A percentile compares a stretch with the other conserved stretches of the same genome.
phyloP scores from a whole-genome alignment of 2,329 filamentous ascomycete genomes.

The Colletotrichum magnum region DNA sequence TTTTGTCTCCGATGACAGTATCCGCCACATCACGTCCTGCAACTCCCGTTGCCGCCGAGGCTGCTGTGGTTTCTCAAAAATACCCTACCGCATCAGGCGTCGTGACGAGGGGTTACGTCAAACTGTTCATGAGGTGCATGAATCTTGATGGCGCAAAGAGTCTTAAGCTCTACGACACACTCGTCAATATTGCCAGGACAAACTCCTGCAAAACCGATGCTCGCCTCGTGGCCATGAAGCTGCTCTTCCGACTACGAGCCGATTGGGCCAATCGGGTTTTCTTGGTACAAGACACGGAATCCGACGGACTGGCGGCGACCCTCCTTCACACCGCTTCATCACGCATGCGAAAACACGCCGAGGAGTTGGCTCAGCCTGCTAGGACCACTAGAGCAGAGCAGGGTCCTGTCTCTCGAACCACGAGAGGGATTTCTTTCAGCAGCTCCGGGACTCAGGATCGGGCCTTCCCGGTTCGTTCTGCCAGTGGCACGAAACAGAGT shows the following conservation, averaged over 20 bases:
- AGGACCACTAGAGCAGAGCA: slow-evolving; percentile 62
- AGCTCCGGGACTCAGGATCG: slow-evolving; percentile 62
- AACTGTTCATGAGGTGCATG: slow-evolving; percentile 82
- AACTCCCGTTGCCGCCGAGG: slow-evolving; percentile 44
- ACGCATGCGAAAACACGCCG: slow-evolving; percentile 63
- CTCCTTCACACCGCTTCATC: slow-evolving; percentile 76
- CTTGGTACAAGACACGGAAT: slow-evolving; percentile 78
- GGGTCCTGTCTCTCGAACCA: slow-evolving; percentile 56
- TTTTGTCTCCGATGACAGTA: slow-evolving; percentile 57
- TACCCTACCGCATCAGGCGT: slow-evolving; percentile 76
- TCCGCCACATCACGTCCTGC: slow-evolving; percentile 47
- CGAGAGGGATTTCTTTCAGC: slow-evolving; percentile 67
- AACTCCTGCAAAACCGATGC: slow-evolving; percentile 75
- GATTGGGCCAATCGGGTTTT: slow-evolving; percentile 85
- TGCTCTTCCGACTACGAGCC: slow-evolving; percentile 86
- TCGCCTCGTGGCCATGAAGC: slow-evolving; percentile 80
- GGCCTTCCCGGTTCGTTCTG: slow-evolving; percentile 56
- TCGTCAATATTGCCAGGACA: slow-evolving; percentile 75
- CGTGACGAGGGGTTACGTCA: slow-evolving; percentile 78
- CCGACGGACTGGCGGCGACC: slow-evolving; percentile 78
- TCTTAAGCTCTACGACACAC: slow-evolving; percentile 70
- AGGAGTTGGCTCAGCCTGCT: slow-evolving; percentile 63
- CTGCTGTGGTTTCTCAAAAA: slow-evolving; percentile 39
- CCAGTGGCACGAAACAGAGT: slow-evolving; percentile 55
- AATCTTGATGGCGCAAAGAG: slow-evolving; percentile 76